Base-by-base conservation (phyloP, 805 yeast genomes). In the Kuraishia piskuri region DNA sequence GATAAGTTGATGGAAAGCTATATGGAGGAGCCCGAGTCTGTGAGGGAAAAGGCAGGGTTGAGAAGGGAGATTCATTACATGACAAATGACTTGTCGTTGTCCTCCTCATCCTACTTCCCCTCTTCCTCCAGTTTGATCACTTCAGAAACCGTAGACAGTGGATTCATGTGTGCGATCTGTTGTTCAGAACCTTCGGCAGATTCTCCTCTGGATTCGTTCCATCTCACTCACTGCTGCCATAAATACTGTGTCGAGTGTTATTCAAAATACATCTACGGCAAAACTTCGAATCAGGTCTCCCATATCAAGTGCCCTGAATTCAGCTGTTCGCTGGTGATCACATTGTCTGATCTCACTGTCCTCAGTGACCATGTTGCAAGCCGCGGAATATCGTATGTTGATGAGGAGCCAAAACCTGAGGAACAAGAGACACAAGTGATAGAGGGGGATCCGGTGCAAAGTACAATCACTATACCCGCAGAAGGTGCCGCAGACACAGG, bases 191-290 rank as follows among this genome's bases (percentile, higher is more conserved):
- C 70, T 24, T 62, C 63, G 0, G 56, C 56, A 19, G 62, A 61
- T 53, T 67, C 54, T 59, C 76, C 48, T 1, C 53, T 69, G 31
- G 52, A 55, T 8, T 67, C 70, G 1, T 88, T 82, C 59, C 67
- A 76, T 2, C 65, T 89, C 17, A 31, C 53, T 19, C 74, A 74
- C 17, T 94, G 98, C 66, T 76, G 75, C 8, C 97, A 92, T 66
- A 72, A 70, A 51, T 86, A 73, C 59, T 94, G 99, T 64, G 59
- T 72, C 1, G 70, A 69, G 12, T 92, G 99, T 66, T 91, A 86
- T 64, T 62, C 69, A 17, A 74, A 73, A 36, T 91, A 89, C 63
- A 69, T 86, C 20, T 61, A 69, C 6, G 79, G 75, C 50, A 73
- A 75, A 53, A 57, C 72, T 54, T 51, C 56, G 71, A 50, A 62